Percentiles rank a stretch among this genome's conserved stretches.
Evolutionary conservation across 176 grass and related monocot genomes (phyloP).

Genomic region (Zea luxurians): DNA sequence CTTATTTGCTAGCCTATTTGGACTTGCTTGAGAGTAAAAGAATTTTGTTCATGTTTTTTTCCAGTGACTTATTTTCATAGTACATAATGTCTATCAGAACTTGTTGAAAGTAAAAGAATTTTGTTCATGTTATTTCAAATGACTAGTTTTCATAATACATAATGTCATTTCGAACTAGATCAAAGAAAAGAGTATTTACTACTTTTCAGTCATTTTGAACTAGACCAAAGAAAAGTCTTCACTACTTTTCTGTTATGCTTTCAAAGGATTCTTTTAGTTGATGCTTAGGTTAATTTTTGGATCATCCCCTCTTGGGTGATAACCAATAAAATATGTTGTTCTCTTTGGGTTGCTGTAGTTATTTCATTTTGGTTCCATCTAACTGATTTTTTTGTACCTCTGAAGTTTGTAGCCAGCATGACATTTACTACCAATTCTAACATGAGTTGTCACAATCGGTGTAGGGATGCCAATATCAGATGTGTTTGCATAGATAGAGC

Average conservation of each 20-base stretch:
- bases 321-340: background rate
- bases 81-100: background rate
- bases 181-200: too few species aligned
- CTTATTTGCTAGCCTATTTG: constrained; percentile 4
- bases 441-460: constrained; percentile 10
- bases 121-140: background rate
- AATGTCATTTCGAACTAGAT: background rate
- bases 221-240: too few species aligned
- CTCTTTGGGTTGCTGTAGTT: constrained; percentile 7
- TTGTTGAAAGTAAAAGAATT: background rate
- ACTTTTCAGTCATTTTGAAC: too few species aligned
- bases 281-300: constrained; percentile 9
- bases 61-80: constrained; percentile 19
- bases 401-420: constrained; percentile 4
- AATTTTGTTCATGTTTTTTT: background rate
- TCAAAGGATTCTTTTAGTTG: too few species aligned
- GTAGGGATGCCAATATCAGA: constrained; percentile 93
- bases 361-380: constrained; percentile 3
- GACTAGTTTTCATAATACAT: too few species aligned
- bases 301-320: constrained; percentile 4
- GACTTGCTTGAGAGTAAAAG: background rate
- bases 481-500: constrained; percentile 79
- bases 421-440: background rate
- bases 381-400: background rate
- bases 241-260: too few species aligned